Conservation (phyloP, 108 stramenopile species). For the Conticribra guillardii region DNA sequence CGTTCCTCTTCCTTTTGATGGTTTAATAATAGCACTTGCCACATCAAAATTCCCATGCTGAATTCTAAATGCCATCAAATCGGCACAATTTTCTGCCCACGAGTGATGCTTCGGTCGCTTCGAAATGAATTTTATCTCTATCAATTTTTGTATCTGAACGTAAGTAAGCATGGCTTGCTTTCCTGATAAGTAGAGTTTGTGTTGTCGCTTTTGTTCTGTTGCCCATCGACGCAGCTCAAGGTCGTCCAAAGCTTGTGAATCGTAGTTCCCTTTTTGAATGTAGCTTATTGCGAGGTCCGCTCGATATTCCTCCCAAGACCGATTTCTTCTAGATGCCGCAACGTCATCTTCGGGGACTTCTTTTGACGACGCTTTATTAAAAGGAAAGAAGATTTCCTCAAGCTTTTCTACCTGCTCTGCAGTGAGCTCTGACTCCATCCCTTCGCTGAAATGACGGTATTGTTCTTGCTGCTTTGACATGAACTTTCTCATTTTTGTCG, state of each 20-base stretch:
- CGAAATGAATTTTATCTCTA: conserved; percentile 40
- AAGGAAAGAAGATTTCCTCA: conserved; percentile 29
- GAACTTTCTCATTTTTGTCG: conserved; percentile 33
- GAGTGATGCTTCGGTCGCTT: conserved; percentile 32
- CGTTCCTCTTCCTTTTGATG: conserved; percentile 14
- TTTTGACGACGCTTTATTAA: conserved; percentile 18
- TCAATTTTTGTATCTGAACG: conserved; percentile 33
- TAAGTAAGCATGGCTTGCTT: conserved; percentile 30
- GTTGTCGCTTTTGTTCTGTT: conserved; percentile 33
- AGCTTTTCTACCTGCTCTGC: conserved; percentile 28
- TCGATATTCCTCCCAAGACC: conserved; percentile 43
- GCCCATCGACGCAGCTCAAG: conserved; percentile 39
- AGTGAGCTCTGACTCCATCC: conserved; percentile 30
- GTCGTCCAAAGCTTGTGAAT: conserved; percentile 34
- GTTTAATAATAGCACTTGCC: conserved; percentile 11
- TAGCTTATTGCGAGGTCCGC: conserved; percentile 34
- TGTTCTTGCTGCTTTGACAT: conserved; percentile 40
- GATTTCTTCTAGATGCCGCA: conserved; percentile 21
- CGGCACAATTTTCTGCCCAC: conserved; percentile 26
- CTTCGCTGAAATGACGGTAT: conserved; percentile 23
- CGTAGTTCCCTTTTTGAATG: conserved; percentile 45
- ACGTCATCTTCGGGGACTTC: conserved; percentile 19
- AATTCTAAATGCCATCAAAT: conserved; percentile 41
- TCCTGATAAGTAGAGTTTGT: conserved; percentile 33
- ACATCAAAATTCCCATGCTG: conserved; percentile 36